Evolutionary conservation across 202 grass and related monocot species (phyloP).

Genomic region (Carex arenaria): DNA sequence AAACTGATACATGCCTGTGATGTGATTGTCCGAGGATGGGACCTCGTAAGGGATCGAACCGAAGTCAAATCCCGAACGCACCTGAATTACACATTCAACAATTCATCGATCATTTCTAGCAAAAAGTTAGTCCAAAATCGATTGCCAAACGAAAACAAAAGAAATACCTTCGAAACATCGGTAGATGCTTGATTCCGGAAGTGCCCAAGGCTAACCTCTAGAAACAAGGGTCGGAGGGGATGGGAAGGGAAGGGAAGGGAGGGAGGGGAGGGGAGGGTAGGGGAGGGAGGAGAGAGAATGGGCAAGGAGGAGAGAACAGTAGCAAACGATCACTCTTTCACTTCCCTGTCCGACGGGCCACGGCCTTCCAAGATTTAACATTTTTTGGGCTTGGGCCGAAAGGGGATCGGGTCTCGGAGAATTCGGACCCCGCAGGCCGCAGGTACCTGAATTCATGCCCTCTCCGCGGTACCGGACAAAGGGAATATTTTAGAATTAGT

Average conservation of each 20-base stretch:
- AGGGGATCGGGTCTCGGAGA: too few relatives aligned
- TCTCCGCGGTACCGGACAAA: too few relatives aligned
- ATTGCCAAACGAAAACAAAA: not conserved
- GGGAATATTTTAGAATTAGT: too few relatives aligned
- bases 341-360: too few relatives aligned
- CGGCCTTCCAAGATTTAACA: too few relatives aligned
- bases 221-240: not conserved
- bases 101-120: conserved; percentile 17
- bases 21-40: conserved; percentile 42
- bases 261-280: not conserved
- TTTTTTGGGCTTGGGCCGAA: too few relatives aligned
- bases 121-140: not conserved
- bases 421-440: too few relatives aligned
- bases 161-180: conserved; percentile 23
- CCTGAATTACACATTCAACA: conserved; percentile 38
- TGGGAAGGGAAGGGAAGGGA: not conserved
- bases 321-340: too few relatives aligned
- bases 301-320: too few relatives aligned
- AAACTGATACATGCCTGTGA: conserved; percentile 40
- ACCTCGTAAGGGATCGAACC: conserved; percentile 40
- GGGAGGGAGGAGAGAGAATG: too few relatives aligned
- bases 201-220: not conserved
- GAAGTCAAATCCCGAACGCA: conserved; percentile 65
- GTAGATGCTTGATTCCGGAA: not conserved
- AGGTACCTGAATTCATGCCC: too few relatives aligned